Percentiles rank a stretch among this genome's conserved stretches.
Conservation (phyloP, 768 basidiomycete genomes). For the Tricholoma sp. region DNA sequence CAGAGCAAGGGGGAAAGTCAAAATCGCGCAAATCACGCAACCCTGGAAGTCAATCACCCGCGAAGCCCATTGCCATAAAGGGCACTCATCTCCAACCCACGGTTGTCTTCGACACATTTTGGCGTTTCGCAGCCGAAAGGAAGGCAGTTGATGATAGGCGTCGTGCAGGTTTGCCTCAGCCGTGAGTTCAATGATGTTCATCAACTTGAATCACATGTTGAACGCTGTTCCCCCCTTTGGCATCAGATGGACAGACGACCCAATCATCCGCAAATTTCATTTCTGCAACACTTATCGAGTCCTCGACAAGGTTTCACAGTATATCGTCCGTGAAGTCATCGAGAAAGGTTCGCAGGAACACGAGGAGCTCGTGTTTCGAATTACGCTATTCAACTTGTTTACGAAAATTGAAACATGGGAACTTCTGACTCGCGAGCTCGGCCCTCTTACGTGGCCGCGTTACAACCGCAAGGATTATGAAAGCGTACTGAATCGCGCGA, state of each 20-base stretch:
- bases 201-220: slow-evolving; percentile 5
- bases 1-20: neutral
- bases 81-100: slow-evolving; percentile 40
- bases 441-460: slow-evolving; percentile 55
- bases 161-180: slow-evolving; percentile 40
- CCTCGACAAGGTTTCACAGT: slow-evolving; percentile 67
- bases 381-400: slow-evolving; percentile 67
- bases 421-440: slow-evolving; percentile 44
- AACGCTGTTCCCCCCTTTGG: slow-evolving; percentile 1
- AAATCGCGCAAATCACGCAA: neutral
- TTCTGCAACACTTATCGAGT: slow-evolving; percentile 79
- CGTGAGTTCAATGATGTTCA: slow-evolving; percentile 44
- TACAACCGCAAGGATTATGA: slow-evolving; percentile 53
- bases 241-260: slow-evolving; percentile 66
- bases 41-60: neutral
- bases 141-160: slow-evolving; percentile 53
- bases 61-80: slow-evolving; percentile 27
- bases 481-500: slow-evolving; percentile 41
- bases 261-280: slow-evolving; percentile 45
- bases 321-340: slow-evolving; percentile 62
- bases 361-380: slow-evolving; percentile 64
- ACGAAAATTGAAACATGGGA: slow-evolving; percentile 73
- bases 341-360: slow-evolving; percentile 58
- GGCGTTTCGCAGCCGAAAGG: slow-evolving; percentile 52
- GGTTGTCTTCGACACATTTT: slow-evolving; percentile 57